These are phyloP conservation scores for Rachicladosporium sp. DNA, from an alignment of 2,329 filamentous ascomycete species.

Conservation along the genomic window DNA sequence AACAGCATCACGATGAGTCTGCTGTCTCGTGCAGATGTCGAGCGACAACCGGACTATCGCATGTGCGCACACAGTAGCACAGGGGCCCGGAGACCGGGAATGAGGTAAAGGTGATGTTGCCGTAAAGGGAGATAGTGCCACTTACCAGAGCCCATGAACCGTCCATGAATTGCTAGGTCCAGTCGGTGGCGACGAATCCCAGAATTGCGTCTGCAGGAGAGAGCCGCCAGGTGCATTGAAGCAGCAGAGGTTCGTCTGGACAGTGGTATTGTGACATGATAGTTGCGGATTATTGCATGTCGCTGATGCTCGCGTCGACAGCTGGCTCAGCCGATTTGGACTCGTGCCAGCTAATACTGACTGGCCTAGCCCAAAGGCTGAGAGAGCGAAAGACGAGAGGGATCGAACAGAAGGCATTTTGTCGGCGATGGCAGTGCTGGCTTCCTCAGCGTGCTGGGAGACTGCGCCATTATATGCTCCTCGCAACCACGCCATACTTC, in stretches of 20 bases:
- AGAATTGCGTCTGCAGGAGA: conserved; percentile 64
- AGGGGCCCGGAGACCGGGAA: too few relatives aligned
- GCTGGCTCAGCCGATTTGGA: too few relatives aligned
- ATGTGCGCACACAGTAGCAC: too few relatives aligned
- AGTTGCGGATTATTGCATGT: conserved; percentile 26
- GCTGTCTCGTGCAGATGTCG: too few relatives aligned
- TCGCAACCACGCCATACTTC: too few relatives aligned
- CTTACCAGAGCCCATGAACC: conserved; percentile 53
- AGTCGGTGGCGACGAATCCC: conserved; percentile 54
- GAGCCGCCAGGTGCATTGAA: conserved; percentile 62
- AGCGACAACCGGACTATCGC: too few relatives aligned
- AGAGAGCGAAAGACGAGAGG: conserved; percentile 15
- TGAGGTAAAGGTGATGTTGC: background rate
- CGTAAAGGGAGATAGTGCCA: background rate
- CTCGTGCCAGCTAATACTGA: conserved; percentile 11
- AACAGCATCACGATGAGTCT: too few relatives aligned
- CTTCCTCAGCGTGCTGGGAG: too few relatives aligned
- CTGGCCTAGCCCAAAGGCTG: conserved; percentile 17
- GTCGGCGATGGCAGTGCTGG: conserved; percentile 5
- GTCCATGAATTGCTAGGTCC: conserved; percentile 62
- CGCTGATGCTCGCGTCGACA: too few relatives aligned
- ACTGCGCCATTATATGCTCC: too few relatives aligned
- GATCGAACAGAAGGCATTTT: conserved; percentile 20
- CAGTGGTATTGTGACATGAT: conserved; percentile 53
- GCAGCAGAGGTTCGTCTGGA: conserved; percentile 56